Percentiles rank a stretch among this genome's conserved stretches.
Evolutionary conservation across 768 basidiomycete genomes (phyloP).

Genomic region (Boletus rufocinnamomeus): DNA sequence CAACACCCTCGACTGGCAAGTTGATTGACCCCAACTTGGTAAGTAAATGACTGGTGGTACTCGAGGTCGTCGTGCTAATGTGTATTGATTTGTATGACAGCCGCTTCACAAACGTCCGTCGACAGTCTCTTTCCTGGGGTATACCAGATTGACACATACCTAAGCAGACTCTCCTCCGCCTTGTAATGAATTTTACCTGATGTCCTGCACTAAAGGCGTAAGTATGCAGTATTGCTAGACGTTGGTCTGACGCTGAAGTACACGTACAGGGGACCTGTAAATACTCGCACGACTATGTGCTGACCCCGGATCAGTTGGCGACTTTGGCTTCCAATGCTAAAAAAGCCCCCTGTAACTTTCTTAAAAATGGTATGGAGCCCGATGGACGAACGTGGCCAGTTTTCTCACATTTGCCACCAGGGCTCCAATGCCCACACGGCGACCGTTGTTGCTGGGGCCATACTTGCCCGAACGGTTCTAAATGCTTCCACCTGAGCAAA

Average conservation of each 20-base stretch:
- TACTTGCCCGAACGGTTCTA: constrained; percentile 75
- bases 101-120: constrained; percentile 76
- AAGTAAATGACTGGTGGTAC: constrained; percentile 22
- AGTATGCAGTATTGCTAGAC: constrained; percentile 19
- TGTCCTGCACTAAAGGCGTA: constrained; percentile 81
- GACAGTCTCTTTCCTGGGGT: constrained; percentile 8
- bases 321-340: constrained; percentile 76
- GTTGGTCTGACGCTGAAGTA: constrained; percentile 19
- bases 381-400: neutral
- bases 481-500: constrained; percentile 67
- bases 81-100: constrained; percentile 36
- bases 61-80: constrained; percentile 9
- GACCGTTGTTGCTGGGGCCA: constrained; percentile 83
- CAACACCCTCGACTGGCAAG: constrained; percentile 31
- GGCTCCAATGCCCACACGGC: constrained; percentile 73
- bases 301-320: constrained; percentile 70
- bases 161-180: constrained; percentile 74
- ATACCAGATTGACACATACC: constrained; percentile 7
- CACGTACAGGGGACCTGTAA: constrained; percentile 62
- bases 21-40: constrained; percentile 67
- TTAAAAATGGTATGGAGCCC: constrained; percentile 63
- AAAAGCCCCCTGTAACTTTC: constrained; percentile 84
- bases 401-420: constrained; percentile 37
- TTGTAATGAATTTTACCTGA: constrained; percentile 83
- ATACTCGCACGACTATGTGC: constrained; percentile 79